Evolutionary conservation across 179 eudicot species (phyloP), one percentile per base, ranked within the genome.

Genomic region (Carnegiea gigantea): DNA sequence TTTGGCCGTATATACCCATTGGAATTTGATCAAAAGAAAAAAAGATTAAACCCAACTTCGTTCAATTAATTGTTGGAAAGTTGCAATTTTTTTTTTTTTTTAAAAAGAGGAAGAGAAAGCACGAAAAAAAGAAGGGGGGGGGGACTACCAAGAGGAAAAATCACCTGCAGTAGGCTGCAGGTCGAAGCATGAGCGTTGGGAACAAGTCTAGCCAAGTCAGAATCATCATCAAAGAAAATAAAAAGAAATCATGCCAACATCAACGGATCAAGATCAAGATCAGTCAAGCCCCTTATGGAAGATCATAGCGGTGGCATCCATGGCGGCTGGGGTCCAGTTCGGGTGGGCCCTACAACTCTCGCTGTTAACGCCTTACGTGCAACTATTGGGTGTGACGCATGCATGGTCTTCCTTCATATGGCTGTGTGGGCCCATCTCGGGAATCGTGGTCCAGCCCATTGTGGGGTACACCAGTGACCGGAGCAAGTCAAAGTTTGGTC

Each of bases 291-390:
- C 85, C 6, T 3, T 74, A 77, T 80, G 88, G 85, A 80, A 86
- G 68, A 65, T 86, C 44, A 46, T 86, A 3, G 67, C 67, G 0
- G 87, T 86, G 9, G 88, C 90, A 0, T 84, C 90, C 3, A 86
- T 88, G 10, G 90, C 90, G 11, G 89, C 90, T 14, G 90, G 90
- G 14, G 85, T 88, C 18, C 89, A 88, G 24, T 88, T 88, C 48
- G 90, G 90, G 10, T 88, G 90, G 90, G 90, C 90, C 18, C 74
- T 88, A 8, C 89, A 88, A 76, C 85, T 88, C 18, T 88, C 90
- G 26, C 85, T 88, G 1, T 49, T 88, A 18, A 88, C 90, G n/a
- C 90, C 90, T 0, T 86, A 88, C 77, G 86, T 88, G 24, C 90
- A 88, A 75, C 82, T 84, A 20, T 82, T 86, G 26, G 90, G 89